phyloP scores from a whole-genome alignment of 208 protist species.

The Trypanosoma platydactyli region DNA sequence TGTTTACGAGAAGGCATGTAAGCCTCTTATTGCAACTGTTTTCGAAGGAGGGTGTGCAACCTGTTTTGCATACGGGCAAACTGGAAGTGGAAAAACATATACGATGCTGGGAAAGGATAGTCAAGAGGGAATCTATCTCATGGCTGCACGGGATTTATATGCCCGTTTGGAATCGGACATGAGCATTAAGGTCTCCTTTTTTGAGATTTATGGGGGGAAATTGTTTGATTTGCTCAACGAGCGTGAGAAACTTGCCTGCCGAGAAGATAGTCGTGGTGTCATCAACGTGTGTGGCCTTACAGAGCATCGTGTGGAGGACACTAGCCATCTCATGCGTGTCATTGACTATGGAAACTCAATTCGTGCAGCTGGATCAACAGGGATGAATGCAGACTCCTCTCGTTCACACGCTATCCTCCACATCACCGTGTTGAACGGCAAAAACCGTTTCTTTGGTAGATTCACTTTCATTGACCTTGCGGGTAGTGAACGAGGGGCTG shows the following conservation, averaged over 20 bases:
- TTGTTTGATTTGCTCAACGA: conserved; percentile 90
- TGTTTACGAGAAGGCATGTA: conserved; percentile 65
- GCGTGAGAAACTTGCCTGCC: conserved; percentile 83
- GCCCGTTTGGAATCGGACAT: conserved; percentile 32
- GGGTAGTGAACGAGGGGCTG: conserved; percentile 96
- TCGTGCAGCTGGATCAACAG: conserved; percentile 61
- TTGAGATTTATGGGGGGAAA: conserved; percentile 92
- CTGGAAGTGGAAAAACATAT: conserved; percentile 37
- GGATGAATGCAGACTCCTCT: conserved; percentile 52
- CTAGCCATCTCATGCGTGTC: conserved; percentile 63
- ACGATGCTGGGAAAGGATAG: conserved; percentile 54
- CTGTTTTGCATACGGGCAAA: conserved; percentile 53
- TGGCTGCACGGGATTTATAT: conserved; percentile 88
- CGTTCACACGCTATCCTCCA: conserved; percentile 93
- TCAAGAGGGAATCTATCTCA: conserved; percentile 74
- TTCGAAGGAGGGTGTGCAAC: conserved; percentile 91
- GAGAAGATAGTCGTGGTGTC: conserved; percentile 93
- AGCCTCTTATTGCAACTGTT: conserved; percentile 87
- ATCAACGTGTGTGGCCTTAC: conserved; percentile 92
- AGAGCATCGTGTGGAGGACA: conserved; percentile 51
- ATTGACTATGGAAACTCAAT: conserved; percentile 72
- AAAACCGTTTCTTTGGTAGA: conserved; percentile 82
- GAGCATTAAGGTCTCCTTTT: conserved; percentile 67
- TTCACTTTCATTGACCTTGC: conserved; percentile 99
- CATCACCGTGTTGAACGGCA: conserved; percentile 75